Percentiles rank a stretch among this genome's conserved stretches.
These are phyloP conservation scores for Leishmania gerbilli DNA, from an alignment of 208 protist genomes.

Conservation along the genomic window DNA sequence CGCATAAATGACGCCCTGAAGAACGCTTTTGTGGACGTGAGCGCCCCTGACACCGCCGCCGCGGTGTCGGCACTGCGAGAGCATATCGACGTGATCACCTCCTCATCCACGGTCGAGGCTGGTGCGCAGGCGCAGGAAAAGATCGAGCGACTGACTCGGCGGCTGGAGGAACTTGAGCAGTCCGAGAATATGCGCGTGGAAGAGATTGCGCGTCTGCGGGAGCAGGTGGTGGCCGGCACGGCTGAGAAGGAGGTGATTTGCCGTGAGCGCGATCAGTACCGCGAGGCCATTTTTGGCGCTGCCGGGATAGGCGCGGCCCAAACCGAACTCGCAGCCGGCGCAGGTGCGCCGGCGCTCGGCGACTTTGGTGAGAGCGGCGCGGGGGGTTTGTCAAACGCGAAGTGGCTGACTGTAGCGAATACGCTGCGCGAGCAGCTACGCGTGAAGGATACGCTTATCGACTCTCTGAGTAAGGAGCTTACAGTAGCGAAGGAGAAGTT, in stretches of 20 bases:
- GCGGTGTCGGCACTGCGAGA: conserved; percentile 60
- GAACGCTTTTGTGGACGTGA: conserved; percentile 51
- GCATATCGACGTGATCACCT: conserved; percentile 64
- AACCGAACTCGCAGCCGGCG: not conserved
- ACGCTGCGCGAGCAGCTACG: conserved; percentile 76
- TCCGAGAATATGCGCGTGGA: conserved; percentile 56
- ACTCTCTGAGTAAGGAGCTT: conserved; percentile 49
- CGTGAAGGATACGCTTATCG: conserved; percentile 75
- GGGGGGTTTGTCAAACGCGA: conserved; percentile 27
- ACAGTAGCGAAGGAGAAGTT: conserved; percentile 56
- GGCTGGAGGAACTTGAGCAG: conserved; percentile 68
- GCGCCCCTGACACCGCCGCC: conserved; percentile 36
- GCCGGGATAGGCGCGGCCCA: conserved; percentile 17
- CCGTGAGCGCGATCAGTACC: conserved; percentile 81
- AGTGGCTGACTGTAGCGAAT: conserved; percentile 50
- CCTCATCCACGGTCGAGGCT: conserved; percentile 18
- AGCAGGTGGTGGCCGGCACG: conserved; percentile 52
- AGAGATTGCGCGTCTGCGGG: conserved; percentile 50
- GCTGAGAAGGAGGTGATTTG: conserved; percentile 63
- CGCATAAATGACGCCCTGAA: conserved; percentile 70
- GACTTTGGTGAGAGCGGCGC: conserved; percentile 10
- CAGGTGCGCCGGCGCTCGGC: not conserved
- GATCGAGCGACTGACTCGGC: conserved; percentile 42
- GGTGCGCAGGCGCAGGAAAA: conserved; percentile 29
- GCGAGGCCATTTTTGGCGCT: conserved; percentile 69